phyloP scores from a whole-genome alignment of 2,329 filamentous ascomycete species.

The Pseudocercospora ulei region DNA sequence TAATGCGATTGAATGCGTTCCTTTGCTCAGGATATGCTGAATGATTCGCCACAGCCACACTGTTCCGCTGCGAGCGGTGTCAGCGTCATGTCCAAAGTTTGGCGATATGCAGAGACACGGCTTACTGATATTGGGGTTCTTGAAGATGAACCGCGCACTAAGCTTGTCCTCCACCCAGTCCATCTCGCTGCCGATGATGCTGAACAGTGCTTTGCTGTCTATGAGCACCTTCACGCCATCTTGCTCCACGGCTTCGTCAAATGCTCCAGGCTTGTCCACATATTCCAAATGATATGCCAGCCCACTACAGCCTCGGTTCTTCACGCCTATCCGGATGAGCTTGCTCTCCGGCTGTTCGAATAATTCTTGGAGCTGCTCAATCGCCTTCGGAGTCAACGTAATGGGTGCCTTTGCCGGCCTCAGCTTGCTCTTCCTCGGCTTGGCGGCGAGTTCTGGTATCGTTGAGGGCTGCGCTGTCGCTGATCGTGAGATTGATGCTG shows the following conservation, averaged over 20 bases:
- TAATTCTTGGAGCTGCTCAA: conserved; percentile 65
- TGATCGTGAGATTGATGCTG: conserved; percentile 29
- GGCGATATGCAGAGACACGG: conserved; percentile 26
- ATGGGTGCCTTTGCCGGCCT: conserved; percentile 84
- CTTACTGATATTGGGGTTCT: conserved; percentile 97
- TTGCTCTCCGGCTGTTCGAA: conserved; percentile 81
- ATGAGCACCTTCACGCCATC: conserved; percentile 93
- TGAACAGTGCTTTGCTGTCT: conserved; percentile 93
- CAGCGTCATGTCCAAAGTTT: conserved; percentile 13
- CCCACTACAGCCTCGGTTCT: conserved; percentile 87
- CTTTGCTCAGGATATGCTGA: conserved; percentile 48
- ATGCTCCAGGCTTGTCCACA: conserved; percentile 76
- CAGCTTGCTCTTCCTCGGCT: conserved; percentile 57
- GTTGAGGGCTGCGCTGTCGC: conserved; percentile 22
- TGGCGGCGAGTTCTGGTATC: conserved; percentile 38
- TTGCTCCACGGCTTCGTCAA: conserved; percentile 89
- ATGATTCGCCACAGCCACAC: conserved; percentile 93
- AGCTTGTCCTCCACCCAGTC: conserved; percentile 97
- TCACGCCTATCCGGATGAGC: conserved; percentile 86
- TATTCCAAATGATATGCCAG: conserved; percentile 90
- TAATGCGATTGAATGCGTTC: conserved; percentile 11
- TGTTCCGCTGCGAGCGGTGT: conserved; percentile 61
- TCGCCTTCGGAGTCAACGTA: conserved; percentile 68
- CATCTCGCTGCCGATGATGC: conserved; percentile 98
- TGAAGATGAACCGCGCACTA: conserved; percentile 84